Evolutionary conservation across 169 alveolate genomes (phyloP).

Genomic region (Perkinsus chesapeaki): DNA sequence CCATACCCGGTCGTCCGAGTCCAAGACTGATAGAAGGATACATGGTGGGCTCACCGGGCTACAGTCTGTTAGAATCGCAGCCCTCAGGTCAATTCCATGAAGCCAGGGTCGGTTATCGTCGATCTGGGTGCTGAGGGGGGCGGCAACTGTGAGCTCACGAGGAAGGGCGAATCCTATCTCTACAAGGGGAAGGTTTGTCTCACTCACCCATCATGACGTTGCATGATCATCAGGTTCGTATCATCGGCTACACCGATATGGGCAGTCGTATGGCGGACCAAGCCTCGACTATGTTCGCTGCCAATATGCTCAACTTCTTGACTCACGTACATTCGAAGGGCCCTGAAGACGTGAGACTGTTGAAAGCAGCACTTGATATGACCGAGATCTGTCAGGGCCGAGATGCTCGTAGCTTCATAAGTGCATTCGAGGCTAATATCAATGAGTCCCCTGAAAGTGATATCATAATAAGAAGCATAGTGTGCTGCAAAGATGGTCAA

Average conservation of each 20-base stretch:
- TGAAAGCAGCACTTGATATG: too few species aligned
- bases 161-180: constrained; percentile 55
- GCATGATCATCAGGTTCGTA: constrained; percentile 51
- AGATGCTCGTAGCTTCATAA: neutral
- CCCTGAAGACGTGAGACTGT: neutral
- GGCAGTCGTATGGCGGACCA: constrained; percentile 68
- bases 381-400: neutral
- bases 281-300: constrained; percentile 64
- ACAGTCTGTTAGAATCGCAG: constrained; percentile 28
- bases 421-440: neutral
- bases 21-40: constrained; percentile 71
- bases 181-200: constrained; percentile 55
- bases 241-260: constrained; percentile 72
- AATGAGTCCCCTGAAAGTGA: constrained; percentile 21
- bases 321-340: constrained; percentile 51
- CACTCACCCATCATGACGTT: neutral
- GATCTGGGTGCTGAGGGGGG: constrained; percentile 82
- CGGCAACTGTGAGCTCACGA: constrained; percentile 58
- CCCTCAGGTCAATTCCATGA: constrained; percentile 66
- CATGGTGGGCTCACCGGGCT: constrained; percentile 56
- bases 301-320: constrained; percentile 55
- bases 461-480: constrained; percentile 31
- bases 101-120: constrained; percentile 71
- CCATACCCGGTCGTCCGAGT: constrained; percentile 81
- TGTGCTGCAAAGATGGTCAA: constrained; percentile 18